Evolutionary conservation across 257 asterid species (phyloP), one percentile per base, ranked within the genome.

Genomic region (Penstemon barbatus): DNA sequence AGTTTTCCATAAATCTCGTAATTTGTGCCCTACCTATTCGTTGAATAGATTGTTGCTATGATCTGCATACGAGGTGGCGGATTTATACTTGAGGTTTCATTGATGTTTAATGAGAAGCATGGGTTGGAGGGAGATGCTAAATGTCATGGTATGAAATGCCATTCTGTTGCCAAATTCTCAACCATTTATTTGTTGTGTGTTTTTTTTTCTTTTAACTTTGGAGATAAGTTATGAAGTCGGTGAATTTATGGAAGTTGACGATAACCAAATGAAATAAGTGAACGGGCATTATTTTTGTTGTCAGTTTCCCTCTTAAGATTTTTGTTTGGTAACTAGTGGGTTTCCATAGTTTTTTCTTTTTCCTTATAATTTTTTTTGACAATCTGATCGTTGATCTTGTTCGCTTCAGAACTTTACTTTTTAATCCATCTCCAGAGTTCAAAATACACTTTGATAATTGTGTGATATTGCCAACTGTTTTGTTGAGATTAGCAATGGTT

Each of bases 381-480:
- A 33, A 65, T 71, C 54, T 39, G 18, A 49, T 8, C 10, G 38
- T 42, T 43, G 9, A 37, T 15, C 40, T 33, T 46, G 13, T 56
- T 44, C 25, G 46, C 57, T 38, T n/a, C 33, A 6, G 13, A 45
- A 69, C 46, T 65, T 63, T 18, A 19, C 7, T 54, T 62, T 13
- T 40, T 10, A 9, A 8, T 36, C 48, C 3, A 15, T 61, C 13
- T 40, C 15, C 54, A 55, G 38, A 39, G 57, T 43, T 25, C 19
- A 46, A 33, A 49, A 55, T 68, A 56, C 38, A 44, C 45, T 25
- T 52, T 61, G 40, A 54, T 74, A 9, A 54, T 55, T 61, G 45
- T 68, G 74, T 74, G 61, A 59, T 46, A 33, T 48, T 79, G 78
- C 83, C 83, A 87, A 71, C 45, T 45, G 57, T 44, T 64, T 43